Evolutionary conservation across 345 rosid species (phyloP), one percentile per base, ranked within the genome.

Genomic region (Schrenkiella parvula): DNA sequence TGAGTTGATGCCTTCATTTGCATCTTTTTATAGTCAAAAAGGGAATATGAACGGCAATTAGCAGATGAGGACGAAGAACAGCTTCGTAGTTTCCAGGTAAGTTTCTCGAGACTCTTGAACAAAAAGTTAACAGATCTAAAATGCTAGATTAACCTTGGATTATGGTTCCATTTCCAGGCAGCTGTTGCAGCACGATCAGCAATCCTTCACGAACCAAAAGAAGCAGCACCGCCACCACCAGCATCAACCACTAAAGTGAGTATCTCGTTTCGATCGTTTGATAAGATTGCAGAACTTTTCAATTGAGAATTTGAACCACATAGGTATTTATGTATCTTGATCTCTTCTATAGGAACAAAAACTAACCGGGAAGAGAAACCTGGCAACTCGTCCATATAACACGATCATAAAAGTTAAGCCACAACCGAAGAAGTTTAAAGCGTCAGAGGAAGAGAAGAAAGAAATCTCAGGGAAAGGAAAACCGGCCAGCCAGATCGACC

Each of bases 51-150:
- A 72, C 81, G 62, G 9, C 89, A 81, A 69, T 29, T 93, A 62
- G 96, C 95, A 57, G 80, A 88, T 70, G 91, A 84, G 71, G 98
- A 93, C 39, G 89, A 81, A 29, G 70, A 83, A 66, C 85, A 91
- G 76, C 88, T 93, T 19, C 83, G 79, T 66, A 86, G 81, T 84
- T 93, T 93, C 85, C 98, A 93, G 73, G 98, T 93, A 77, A 65
- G 34, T 15, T 70, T 64, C 28, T 47, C 31, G 57, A 55, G 10
- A 28, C 8, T 15, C 6, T 26, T 37, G 14, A 11, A 2, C 3
- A 38, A 19, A 39, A 22, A 10, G 14, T 25, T 38, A 28, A 12
- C 11, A 6, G 1, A 50, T 43, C 18, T 7, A 10, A 43, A 11
- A 9, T 44, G 22, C 23, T 52, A 4, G 18, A 41, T 75, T 15